A percentile compares a stretch with the other conserved stretches of the same genome.
These are phyloP conservation scores for Vitis amurensis DNA, from an alignment of 164 flowering plant genomes.

Conservation along the genomic window DNA sequence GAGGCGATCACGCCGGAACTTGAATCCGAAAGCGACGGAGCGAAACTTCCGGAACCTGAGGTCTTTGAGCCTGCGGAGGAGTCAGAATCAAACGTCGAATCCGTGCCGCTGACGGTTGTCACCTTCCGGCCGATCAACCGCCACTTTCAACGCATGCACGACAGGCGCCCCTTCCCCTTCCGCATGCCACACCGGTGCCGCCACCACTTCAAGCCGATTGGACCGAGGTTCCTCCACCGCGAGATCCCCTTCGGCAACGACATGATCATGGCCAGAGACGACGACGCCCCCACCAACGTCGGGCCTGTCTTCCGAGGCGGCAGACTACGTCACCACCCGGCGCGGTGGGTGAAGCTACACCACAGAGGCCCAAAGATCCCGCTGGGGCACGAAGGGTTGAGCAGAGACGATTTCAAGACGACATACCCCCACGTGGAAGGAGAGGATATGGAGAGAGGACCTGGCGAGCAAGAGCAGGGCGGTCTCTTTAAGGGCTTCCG, in stretches of 20 bases:
- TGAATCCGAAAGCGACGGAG: not conserved
- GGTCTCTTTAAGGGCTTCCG: constrained; percentile 14
- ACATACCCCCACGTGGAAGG: not conserved
- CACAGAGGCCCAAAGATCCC: too few relatives aligned
- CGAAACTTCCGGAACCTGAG: not conserved
- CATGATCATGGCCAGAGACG: constrained; percentile 28
- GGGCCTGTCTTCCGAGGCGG: constrained; percentile 4
- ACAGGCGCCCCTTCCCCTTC: constrained; percentile 16
- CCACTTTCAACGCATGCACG: constrained; percentile 22
- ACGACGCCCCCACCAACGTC: not conserved
- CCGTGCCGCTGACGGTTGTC: constrained; percentile 30
- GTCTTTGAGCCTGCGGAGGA: not conserved
- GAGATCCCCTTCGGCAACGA: constrained; percentile 40
- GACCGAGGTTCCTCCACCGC: constrained; percentile 6
- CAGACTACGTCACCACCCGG: constrained; percentile 17
- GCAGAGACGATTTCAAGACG: too few relatives aligned
- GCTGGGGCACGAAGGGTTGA: too few relatives aligned
- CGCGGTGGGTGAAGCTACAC: constrained; percentile 3
- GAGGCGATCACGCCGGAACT: constrained; percentile 8
- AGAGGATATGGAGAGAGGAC: constrained; percentile 7
- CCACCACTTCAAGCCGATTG: constrained; percentile 7
- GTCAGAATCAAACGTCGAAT: not conserved
- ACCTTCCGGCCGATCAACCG: constrained; percentile 44
- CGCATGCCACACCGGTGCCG: constrained; percentile 24
- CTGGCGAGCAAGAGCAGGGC: not conserved